Base-by-base conservation (phyloP, 257 asterid genomes). In the Rubia yunnanensis region DNA sequence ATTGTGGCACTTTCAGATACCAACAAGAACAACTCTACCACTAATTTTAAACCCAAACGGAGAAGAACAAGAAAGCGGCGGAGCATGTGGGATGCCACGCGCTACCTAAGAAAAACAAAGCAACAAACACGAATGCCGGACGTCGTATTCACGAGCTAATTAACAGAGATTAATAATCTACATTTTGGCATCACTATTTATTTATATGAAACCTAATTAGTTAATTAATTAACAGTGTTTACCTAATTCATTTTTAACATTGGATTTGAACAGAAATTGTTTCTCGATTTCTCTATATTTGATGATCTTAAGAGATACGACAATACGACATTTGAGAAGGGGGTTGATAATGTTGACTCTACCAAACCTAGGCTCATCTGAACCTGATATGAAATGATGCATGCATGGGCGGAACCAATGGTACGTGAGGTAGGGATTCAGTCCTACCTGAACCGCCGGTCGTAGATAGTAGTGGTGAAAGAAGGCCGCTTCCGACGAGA, bases 81-180 rank as follows among this genome's bases (percentile, higher is more conserved):
- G 24, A 50, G 57, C 57, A 50, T 50, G 57, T 50, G 57, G 14
- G 57, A 50, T 50, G 57, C 57, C 57, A 50, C 14, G 18, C 52
- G 4, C 52, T 7, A 20, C 52, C 52, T n/a, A n/a, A n/a, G n/a
- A n/a, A n/a, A 9, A 35, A 35, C 4, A 50, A 50, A 50, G 14
- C 24, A 50, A 20, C 10, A 20, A 50, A 20, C 57, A 50, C 27
- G 1, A 7, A 50, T 11, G 27, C 27, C 52, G 52, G 52, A 44
- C 52, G 52, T 44, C 52, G 20, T 44, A 44, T 44, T 44, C 52
- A 15, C n/a, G n/a, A 11, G 41, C 9, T 10, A 17, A 13, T 15
- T 8, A 10, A 15, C 1, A 44, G 1, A 44, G 20, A 44, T 44
- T 7, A 44, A 44, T 44, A 44, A 44, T 44, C 52, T 1, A n/a